These are phyloP conservation scores for Dioscorea zingiberensis DNA, from an alignment of 106 monocot species.

Conservation along the genomic window DNA sequence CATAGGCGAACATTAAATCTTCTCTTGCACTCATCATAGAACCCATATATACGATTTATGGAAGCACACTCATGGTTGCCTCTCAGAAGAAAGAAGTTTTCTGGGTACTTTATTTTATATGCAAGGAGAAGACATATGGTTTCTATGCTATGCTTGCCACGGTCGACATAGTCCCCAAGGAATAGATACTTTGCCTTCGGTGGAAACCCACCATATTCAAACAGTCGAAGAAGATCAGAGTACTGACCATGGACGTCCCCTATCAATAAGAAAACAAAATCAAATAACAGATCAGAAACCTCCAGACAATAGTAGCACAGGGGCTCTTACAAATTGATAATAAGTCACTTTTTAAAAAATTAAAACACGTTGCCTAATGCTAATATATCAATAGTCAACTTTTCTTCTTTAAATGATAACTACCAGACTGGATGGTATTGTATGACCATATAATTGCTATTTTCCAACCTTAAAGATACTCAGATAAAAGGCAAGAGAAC, in stretches of 20 bases:
- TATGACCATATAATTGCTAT: too few relatives aligned
- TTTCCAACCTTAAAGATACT: too few relatives aligned
- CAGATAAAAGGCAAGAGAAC: too few relatives aligned
- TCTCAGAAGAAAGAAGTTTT: conserved; percentile 29
- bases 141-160: conserved; percentile 39
- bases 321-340: too few relatives aligned
- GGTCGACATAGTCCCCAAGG: conserved; percentile 43
- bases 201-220: conserved; percentile 36
- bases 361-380: too few relatives aligned
- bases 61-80: conserved; percentile 46
- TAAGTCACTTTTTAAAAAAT: too few relatives aligned
- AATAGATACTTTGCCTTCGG: conserved; percentile 34
- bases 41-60: conserved; percentile 36
- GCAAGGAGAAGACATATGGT: conserved; percentile 41
- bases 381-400: too few relatives aligned
- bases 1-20: conserved; percentile 39
- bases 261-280: neutral
- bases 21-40: conserved; percentile 43
- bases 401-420: too few relatives aligned
- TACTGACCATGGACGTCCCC: conserved; percentile 41
- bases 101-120: conserved; percentile 38
- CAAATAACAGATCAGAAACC: too few relatives aligned
- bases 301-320: too few relatives aligned
- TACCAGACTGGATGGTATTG: too few relatives aligned
- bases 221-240: conserved; percentile 30